Conservation (phyloP, 2,329 filamentous ascomycete species). For the Plenodomus tracheiphilus region DNA sequence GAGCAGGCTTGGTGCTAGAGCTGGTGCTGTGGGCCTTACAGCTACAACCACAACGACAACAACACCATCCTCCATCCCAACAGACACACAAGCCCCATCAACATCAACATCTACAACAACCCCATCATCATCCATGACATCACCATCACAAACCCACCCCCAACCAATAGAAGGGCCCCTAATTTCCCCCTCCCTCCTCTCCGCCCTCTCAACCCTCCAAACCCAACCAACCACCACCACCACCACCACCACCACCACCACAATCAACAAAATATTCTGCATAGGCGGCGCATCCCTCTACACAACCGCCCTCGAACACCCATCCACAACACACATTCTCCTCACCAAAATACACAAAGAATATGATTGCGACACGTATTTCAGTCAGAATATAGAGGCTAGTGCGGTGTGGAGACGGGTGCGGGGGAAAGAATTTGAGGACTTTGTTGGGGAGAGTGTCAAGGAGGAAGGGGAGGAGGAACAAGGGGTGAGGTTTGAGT, state of each 20-base stretch:
- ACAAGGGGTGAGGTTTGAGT: slow-evolving; percentile 67
- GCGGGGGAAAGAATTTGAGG: slow-evolving; percentile 58
- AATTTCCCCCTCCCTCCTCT: too few species aligned
- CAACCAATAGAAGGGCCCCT: too few species aligned
- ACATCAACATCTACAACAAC: too few species aligned
- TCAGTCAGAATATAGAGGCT: slow-evolving; percentile 62
- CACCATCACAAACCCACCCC: too few species aligned
- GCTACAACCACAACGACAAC: neutral
- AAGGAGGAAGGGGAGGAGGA: slow-evolving; percentile 63
- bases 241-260: neutral
- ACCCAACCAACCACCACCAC: neutral
- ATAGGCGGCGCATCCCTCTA: slow-evolving; percentile 93
- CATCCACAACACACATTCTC: slow-evolving; percentile 64
- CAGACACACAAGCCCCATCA: too few species aligned
- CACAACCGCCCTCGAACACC: slow-evolving; percentile 64
- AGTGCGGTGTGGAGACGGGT: slow-evolving; percentile 58
- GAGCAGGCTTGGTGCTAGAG: slow-evolving; percentile 12
- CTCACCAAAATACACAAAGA: slow-evolving; percentile 70
- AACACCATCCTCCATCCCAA: too few species aligned
- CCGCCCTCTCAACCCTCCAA: slow-evolving; percentile 5
- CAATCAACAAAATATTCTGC: slow-evolving; percentile 64
- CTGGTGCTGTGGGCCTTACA: neutral
- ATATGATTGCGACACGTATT: slow-evolving; percentile 77
- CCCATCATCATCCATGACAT: too few species aligned
- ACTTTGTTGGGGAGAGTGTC: slow-evolving; percentile 68